These are phyloP conservation scores for Nakaseomyces sp. DNA, from an alignment of 1,139 yeast genomes.

Conservation along the genomic window DNA sequence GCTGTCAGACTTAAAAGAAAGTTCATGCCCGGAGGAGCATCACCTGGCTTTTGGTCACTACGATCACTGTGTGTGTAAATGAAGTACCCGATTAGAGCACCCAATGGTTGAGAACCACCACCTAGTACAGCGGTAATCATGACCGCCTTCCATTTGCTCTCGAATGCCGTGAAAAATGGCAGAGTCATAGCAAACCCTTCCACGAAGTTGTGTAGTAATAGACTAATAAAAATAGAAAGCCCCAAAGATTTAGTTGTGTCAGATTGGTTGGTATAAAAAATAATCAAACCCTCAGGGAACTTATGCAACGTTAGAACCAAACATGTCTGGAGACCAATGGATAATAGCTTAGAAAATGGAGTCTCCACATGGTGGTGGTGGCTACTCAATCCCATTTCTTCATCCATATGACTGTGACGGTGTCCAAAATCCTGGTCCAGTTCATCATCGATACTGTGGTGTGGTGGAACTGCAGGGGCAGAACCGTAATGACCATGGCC, in stretches of 20 bases:
- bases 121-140: conserved; percentile 62
- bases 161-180: conserved; percentile 70
- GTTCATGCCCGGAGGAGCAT: conserved; percentile 22
- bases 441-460: not conserved
- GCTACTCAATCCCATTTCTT: conserved; percentile 21
- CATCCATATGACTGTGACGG: not conserved
- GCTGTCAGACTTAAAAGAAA: conserved; percentile 60
- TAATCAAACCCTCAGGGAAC: conserved; percentile 89
- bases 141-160: conserved; percentile 56
- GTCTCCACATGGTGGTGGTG: conserved; percentile 81
- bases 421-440: not conserved
- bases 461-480: not conserved
- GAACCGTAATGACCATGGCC: not conserved
- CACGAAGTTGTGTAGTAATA: conserved; percentile 83
- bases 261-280: conserved; percentile 37
- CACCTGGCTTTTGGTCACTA: conserved; percentile 9
- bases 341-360: conserved; percentile 62
- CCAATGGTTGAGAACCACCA: conserved; percentile 80
- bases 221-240: conserved; percentile 67
- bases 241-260: conserved; percentile 56
- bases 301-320: conserved; percentile 83
- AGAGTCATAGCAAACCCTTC: conserved; percentile 94
- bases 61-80: conserved; percentile 38
- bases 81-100: conserved; percentile 66
- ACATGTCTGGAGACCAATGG: conserved; percentile 86